A percentile compares a stretch with the other conserved stretches of the same genome.
These are phyloP conservation scores for Epichloe scottii DNA, from an alignment of 2,329 filamentous ascomycete species.

Conservation along the genomic window DNA sequence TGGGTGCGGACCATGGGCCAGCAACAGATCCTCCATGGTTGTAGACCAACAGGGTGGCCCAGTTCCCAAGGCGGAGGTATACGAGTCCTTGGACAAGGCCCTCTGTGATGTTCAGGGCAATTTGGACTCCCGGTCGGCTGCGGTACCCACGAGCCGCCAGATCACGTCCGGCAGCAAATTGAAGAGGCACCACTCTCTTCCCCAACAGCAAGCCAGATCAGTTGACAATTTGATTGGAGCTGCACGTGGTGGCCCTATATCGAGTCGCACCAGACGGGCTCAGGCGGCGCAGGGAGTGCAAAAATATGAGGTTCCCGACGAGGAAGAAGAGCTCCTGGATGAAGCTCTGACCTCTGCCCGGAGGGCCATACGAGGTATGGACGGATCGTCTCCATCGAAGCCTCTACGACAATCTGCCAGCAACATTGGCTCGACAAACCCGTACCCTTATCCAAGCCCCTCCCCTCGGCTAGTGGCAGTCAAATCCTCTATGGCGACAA, in stretches of 20 bases:
- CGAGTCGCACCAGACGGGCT: slow-evolving; percentile 67
- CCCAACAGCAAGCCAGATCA: slow-evolving; percentile 48
- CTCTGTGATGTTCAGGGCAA: slow-evolving; percentile 41
- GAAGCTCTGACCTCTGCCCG: slow-evolving; percentile 73
- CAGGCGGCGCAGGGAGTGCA: slow-evolving; percentile 62
- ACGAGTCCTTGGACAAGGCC: slow-evolving; percentile 49
- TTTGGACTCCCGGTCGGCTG: slow-evolving; percentile 29
- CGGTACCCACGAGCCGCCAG: slow-evolving; percentile 42
- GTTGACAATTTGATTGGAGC: slow-evolving; percentile 50
- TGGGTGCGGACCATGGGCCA: slow-evolving; percentile 80
- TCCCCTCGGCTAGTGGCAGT: slow-evolving; percentile 76
- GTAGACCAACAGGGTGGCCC: slow-evolving; percentile 47
- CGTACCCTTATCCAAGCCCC: slow-evolving; percentile 47
- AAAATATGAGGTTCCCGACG: slow-evolving; percentile 87
- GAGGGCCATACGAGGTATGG: slow-evolving; percentile 60
- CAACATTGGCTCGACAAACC: slow-evolving; percentile 43
- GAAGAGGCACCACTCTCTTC: slow-evolving; percentile 54
- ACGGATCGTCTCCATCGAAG: slow-evolving; percentile 27
- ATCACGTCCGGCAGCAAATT: slow-evolving; percentile 35
- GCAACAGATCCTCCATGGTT: slow-evolving; percentile 73
- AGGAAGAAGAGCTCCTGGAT: slow-evolving; percentile 90
- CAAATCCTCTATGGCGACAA: slow-evolving; percentile 60
- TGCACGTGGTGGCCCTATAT: slow-evolving; percentile 50
- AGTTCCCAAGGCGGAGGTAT: slow-evolving; percentile 40
- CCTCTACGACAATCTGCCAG: slow-evolving; percentile 49